These are phyloP conservation scores for Talaromyces sp. DNA, from an alignment of 2,329 filamentous ascomycete genomes.

Conservation along the genomic window DNA sequence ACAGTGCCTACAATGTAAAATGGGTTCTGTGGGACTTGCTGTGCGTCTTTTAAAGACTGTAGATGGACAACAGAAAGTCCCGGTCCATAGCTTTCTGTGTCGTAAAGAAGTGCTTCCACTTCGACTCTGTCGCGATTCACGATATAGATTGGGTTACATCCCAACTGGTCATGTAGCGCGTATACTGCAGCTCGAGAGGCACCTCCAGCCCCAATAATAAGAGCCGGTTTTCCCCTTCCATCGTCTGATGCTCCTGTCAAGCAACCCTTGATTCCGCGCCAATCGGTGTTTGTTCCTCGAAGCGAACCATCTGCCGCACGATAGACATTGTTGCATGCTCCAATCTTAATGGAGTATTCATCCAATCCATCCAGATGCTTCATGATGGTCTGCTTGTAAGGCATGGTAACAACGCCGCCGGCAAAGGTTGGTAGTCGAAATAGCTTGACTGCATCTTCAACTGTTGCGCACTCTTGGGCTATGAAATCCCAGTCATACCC, in stretches of 20 bases:
- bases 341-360: constrained; percentile 27
- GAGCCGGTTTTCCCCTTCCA: constrained; percentile 19
- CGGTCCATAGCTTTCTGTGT: constrained; percentile 13
- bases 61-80: constrained; percentile 24
- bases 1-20: constrained; percentile 37
- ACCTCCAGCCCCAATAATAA: constrained; percentile 40
- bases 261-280: constrained; percentile 36
- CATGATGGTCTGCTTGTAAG: constrained; percentile 31
- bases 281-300: constrained; percentile 41
- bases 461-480: constrained; percentile 23
- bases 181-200: constrained; percentile 39
- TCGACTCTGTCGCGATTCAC: constrained; percentile 30
- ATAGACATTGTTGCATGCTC: constrained; percentile 21
- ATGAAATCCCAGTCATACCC: constrained; percentile 31
- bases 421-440: constrained; percentile 24
- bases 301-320: constrained; percentile 17
- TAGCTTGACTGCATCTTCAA: constrained; percentile 27
- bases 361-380: constrained; percentile 34
- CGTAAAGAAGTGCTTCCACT: constrained; percentile 22
- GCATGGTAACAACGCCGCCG: constrained; percentile 38
- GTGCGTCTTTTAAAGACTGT: constrained; percentile 20
- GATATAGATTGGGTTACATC: constrained; percentile 28
- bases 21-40: constrained; percentile 15
- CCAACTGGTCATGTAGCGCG: constrained; percentile 23
- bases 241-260: constrained; percentile 17